These are phyloP conservation scores for Polyrhizophydium stewartii DNA, from an alignment of 371 early-diverging fungal species.

Conservation along the genomic window DNA sequence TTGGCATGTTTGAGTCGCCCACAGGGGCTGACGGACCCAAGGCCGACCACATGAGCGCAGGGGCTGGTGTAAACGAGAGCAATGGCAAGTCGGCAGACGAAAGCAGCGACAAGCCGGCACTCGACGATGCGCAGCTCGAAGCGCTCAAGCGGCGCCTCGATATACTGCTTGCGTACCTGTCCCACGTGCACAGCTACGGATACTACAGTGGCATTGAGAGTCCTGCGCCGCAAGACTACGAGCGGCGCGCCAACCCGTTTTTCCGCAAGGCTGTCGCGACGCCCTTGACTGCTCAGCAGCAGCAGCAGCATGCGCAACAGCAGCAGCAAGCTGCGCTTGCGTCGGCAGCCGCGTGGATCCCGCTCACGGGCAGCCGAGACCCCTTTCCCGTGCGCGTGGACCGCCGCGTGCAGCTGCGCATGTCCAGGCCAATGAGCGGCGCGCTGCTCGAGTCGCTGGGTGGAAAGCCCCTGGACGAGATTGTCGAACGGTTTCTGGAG, in stretches of 20 bases:
- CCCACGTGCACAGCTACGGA: slow-evolving; percentile 89
- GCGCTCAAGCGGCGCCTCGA: slow-evolving; percentile 65
- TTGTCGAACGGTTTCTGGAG: slow-evolving; percentile 28
- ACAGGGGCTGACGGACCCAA: slow-evolving; percentile 6
- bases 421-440: slow-evolving; percentile 45
- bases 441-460: slow-evolving; percentile 67
- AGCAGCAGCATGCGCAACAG: too few species aligned
- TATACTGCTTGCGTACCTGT: slow-evolving; percentile 75
- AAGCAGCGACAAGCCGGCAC: not conserved
- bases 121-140: not conserved
- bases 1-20: slow-evolving; percentile 6
- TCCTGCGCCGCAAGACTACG: slow-evolving; percentile 77
- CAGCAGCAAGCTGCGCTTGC: too few species aligned
- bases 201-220: slow-evolving; percentile 87
- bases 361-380: too few species aligned
- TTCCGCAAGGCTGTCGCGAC: slow-evolving; percentile 10
- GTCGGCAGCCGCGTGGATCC: too few species aligned
- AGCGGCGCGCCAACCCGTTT: slow-evolving; percentile 39
- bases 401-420: slow-evolving; percentile 35
- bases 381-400: slow-evolving; percentile 23
- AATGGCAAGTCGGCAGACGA: not conserved
- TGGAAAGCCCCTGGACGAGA: slow-evolving; percentile 69
- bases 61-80: slow-evolving; percentile 4
- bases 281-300: too few species aligned
- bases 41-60: slow-evolving; percentile 15